Base-by-base conservation (phyloP, 2,329 filamentous ascomycete genomes). In the Cercospora sesami region DNA sequence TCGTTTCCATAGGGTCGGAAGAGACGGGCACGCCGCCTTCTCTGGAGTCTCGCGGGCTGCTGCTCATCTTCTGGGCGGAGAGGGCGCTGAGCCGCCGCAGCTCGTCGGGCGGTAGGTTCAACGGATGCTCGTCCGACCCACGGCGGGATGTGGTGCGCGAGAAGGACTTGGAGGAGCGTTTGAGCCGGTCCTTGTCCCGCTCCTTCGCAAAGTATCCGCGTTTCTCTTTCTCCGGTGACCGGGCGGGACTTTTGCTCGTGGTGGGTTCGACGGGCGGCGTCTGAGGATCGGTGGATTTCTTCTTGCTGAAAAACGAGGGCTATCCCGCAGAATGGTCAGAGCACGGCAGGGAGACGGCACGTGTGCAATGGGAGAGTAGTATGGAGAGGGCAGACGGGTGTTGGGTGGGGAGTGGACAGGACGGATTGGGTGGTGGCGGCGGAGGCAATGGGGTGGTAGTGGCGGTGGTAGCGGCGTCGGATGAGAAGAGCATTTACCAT, bases 81-180 rank as follows among this genome's bases (percentile, higher is more conserved):
- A 93, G 85, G 73, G 85, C 86, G 60, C 90, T 92, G 67, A 91
- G 81, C 70, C 92, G 89, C 79, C 91, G 91, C 76, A 93, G 87
- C 85, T 97, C 90, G 83, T 97, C 93, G 58, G 93, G 93, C 2
- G 91, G 93, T 63, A 97, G 86, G 45, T 94, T 94, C 80, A 97
- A 94, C 2, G 89, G 90, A 78, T 94, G 87, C 71, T 85, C 84
- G 78, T 92, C 89, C 76, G 79, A 78, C 70, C 74, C 76, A 64
- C 74, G 69, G 79, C 79, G 78, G 76, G 80, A 78, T 71, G 80
- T 79, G 73, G 72, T 74, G 70, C 73, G 73, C 42, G 69, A 69
- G 73, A 74, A 72, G 36, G 69, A 71, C 58, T 71, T 73, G 64
- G 66, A 69, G 63, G 62, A 63, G 18, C 73, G 71, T 53, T 73